Percentiles rank a stretch among this genome's conserved stretches.
Conservation (phyloP, 257 asterid genomes). For the Rauvolfia tetraphylla region DNA sequence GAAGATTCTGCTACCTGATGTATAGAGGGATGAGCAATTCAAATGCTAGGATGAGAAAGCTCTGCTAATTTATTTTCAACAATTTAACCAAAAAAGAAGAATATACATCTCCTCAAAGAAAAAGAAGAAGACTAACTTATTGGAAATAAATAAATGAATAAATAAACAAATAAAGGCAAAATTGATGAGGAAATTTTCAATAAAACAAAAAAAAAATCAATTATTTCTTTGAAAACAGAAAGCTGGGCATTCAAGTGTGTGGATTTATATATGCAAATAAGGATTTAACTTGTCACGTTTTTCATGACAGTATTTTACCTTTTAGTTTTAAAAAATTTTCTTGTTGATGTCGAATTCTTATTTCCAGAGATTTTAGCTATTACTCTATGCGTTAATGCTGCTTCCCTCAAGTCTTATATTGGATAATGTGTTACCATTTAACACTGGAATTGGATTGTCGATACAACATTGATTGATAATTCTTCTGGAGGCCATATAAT, state of each 20-base stretch:
- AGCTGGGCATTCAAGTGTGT: background rate
- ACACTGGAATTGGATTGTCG: background rate
- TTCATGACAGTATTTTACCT: background rate
- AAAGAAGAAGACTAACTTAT: background rate
- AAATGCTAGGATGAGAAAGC: too few relatives aligned
- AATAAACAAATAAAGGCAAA: too few relatives aligned
- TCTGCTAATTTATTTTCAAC: too few relatives aligned
- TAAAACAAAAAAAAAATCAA: too few relatives aligned
- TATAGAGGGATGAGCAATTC: too few relatives aligned
- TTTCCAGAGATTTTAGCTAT: background rate
- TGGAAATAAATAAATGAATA: too few relatives aligned
- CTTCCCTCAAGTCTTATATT: background rate
- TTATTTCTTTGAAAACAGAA: background rate
- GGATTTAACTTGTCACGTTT: background rate
- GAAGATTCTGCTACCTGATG: background rate
- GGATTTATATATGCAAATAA: background rate
- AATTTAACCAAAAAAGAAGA: background rate
- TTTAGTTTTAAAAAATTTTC: background rate
- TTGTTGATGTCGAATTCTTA: background rate
- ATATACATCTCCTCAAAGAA: background rate
- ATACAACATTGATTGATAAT: background rate
- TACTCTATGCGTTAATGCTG: background rate
- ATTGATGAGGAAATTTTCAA: too few relatives aligned
- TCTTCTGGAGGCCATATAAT: slow-evolving; percentile 24
- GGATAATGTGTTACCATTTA: background rate